A percentile compares a stretch with the other conserved stretches of the same genome.
Evolutionary conservation across 805 yeast species (phyloP).

Genomic region (Candida pseudoglaebosa): DNA sequence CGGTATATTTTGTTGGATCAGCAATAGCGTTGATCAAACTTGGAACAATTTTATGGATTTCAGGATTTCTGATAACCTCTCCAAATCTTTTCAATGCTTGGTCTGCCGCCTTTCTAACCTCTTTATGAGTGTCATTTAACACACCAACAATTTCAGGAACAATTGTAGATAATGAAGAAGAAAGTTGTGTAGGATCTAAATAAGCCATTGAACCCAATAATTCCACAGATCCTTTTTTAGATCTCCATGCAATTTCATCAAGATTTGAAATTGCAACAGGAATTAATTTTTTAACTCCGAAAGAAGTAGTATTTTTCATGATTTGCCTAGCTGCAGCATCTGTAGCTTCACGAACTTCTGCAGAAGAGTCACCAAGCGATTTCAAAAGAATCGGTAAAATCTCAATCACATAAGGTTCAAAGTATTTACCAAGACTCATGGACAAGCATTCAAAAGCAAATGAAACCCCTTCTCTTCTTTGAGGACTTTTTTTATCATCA

Average conservation of each 20-base stretch:
- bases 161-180: constrained; percentile 82
- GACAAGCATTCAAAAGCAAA: constrained; percentile 84
- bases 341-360: constrained; percentile 88
- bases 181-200: constrained; percentile 88
- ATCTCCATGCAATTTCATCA: constrained; percentile 91
- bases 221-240: constrained; percentile 95
- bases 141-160: constrained; percentile 97
- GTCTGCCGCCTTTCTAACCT: constrained; percentile 94
- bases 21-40: constrained; percentile 86
- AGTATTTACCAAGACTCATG: constrained; percentile 63
- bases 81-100: constrained; percentile 86
- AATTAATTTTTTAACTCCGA: constrained; percentile 84
- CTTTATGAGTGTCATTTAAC: constrained; percentile 91
- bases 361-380: constrained; percentile 77
- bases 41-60: constrained; percentile 89
- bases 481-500: constrained; percentile 75
- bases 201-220: constrained; percentile 97
- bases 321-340: constrained; percentile 80
- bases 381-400: constrained; percentile 76
- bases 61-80: constrained; percentile 96
- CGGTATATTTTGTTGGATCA: constrained; percentile 90
- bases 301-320: constrained; percentile 89
- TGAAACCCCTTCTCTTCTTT: constrained; percentile 82
- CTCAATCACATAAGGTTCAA: constrained; percentile 94
- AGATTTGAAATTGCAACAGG: constrained; percentile 85